Base-by-base conservation (phyloP, 225 moss, liverwort and hornwort species). In the Physcomitrellopsis africana region DNA sequence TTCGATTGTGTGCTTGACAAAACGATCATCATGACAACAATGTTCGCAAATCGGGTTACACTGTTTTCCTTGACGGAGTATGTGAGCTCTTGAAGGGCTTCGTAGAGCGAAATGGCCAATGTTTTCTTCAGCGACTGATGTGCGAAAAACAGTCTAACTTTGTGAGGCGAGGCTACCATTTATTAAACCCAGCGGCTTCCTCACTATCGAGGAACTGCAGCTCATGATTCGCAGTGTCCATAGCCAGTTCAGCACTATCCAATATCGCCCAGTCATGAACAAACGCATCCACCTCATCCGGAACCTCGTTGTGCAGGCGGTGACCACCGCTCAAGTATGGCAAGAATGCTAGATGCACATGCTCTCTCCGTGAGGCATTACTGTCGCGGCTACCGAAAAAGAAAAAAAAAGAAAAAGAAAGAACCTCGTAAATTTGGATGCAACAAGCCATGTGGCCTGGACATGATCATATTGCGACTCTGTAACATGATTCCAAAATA, bases 231-330 rank as follows among this genome's bases (percentile, higher is more conserved):
- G n/a, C 57, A n/a, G 57, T 43, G 42, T 26, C 65, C 19, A 42
- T 44, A 23, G 57, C 27, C 18, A 18, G 16, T 57, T 75, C 54
- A 23, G 67, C 16, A 17, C 8, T 58, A 29, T 67, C 46, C 15
- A 23, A 58, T 27, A 59, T 44, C 27, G 59, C 22, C 67, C 67
- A 76, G 47, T 68, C 46, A 27, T 68, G 67, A 5, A 76, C 26
- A 10, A 67, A 22, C 3, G 68, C 67, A 60, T 91, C 88, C 15
- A 91, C 90, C 68, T 85, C 83, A 48, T 86, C 88, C 5, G 90
- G 88, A 17, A 91, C 76, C 72, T 91, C 90, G 65, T 91, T 87
- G 49, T 91, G 90, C 54, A 88, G 90, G 51, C 90, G 87, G 62
- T 88, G 90, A 58, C 90, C 90, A n/a, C 79, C 82, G 80, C 89